Evolutionary conservation across 2,329 filamentous ascomycete genomes (phyloP).

Genomic region (Aspergillus carbonarius): DNA sequence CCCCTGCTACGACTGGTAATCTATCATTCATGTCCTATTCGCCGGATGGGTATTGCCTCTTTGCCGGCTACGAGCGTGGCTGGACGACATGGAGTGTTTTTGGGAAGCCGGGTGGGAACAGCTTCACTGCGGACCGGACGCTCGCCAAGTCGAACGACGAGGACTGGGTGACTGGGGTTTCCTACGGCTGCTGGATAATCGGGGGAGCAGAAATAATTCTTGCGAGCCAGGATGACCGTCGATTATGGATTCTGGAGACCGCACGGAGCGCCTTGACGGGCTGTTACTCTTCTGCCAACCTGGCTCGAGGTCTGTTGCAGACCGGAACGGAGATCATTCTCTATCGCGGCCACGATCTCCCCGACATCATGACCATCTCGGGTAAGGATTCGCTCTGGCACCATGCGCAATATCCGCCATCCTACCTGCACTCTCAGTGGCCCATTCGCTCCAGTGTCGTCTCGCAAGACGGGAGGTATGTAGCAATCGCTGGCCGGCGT

Average conservation of each 20-base stretch:
- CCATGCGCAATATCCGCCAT: conserved; percentile 77
- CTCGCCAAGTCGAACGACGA: conserved; percentile 70
- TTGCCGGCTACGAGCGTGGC: conserved; percentile 86
- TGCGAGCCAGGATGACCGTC: conserved; percentile 67
- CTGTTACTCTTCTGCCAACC: conserved; percentile 87
- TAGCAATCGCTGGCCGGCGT: conserved; percentile 90
- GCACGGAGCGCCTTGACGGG: conserved; percentile 89
- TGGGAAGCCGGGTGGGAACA: conserved; percentile 82
- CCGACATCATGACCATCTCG: conserved; percentile 86
- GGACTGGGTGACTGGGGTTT: conserved; percentile 77
- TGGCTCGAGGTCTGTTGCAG: conserved; percentile 84
- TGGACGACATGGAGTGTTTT: conserved; percentile 99
- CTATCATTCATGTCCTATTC: conserved; percentile 81
- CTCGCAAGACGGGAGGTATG: conserved; percentile 87
- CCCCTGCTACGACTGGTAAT: conserved; percentile 64
- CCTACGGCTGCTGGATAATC: conserved; percentile 79
- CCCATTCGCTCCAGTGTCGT: conserved; percentile 84
- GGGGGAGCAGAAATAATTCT: conserved; percentile 84
- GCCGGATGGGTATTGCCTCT: conserved; percentile 92
- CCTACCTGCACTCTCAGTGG: conserved; percentile 89
- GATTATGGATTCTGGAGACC: conserved; percentile 86
- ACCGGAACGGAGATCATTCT: conserved; percentile 86
- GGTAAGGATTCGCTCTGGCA: conserved; percentile 95
- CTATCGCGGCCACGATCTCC: conserved; percentile 88
- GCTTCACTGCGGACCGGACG: conserved; percentile 69